Evolutionary conservation across 148 eudicot genomes (phyloP), one percentile per base, ranked within the genome.

Genomic region (Fallopia convolvulus): DNA sequence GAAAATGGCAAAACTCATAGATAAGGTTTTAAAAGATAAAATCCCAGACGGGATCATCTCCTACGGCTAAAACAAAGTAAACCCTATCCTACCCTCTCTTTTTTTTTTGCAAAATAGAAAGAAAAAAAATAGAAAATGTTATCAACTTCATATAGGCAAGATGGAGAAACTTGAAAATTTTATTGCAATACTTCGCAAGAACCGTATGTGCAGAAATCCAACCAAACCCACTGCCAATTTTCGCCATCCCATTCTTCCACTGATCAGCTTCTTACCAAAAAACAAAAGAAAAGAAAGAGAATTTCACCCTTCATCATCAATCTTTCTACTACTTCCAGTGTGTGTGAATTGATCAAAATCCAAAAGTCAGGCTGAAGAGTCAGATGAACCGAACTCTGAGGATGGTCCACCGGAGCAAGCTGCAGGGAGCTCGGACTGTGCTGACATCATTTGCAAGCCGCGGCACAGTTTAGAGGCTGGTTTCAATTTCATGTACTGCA

Each of bases 401-500:
- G 86, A 84, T 41, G 83, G 84, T 58, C 80, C 83, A 74, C 83
- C 77, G 30, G 90, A 84, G 75, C 83, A 77, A 5, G 87, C 53
- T 77, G 79, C 74, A 21, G 74, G 77, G 74, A 80, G 75, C 61
- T 82, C 85, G 70, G 86, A 77, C 17, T 81, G 76, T 68, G 77
- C 65, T 68, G 82, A 74, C 77, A 85, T 91, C 47, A 71, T 79
- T 79, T 83, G 81, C 76, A 83, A 55, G 49, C 85, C 84, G 73
- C 77, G 82, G 72, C 85, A 72, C 71, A 88, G 75, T 79, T 85
- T 86, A 58, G 83, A 71, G 21, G 88, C 74, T 72, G 90, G 88
- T 77, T 78, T 86, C 80, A 77, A 39, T 63, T 84, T 88, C 85
- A 83, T 82, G 84, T 75, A 82, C 91, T 88, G 88, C 77, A 75